Percentiles rank a stretch among this genome's conserved stretches.
Conservation (phyloP, 1,284 basidiomycete species). For the Irpex rosettiformis region DNA sequence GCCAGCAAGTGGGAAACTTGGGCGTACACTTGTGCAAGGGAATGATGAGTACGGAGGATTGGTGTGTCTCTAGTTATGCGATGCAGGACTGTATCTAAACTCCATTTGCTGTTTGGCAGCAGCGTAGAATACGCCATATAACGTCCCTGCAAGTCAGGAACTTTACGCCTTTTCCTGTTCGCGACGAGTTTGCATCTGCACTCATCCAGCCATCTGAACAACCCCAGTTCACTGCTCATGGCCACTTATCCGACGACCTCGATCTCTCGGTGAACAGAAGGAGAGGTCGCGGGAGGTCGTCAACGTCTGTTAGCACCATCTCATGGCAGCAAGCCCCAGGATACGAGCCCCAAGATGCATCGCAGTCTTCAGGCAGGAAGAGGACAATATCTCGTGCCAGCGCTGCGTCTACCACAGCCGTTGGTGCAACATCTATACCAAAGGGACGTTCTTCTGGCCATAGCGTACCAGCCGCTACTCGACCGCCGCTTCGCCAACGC, state of each 20-base stretch:
- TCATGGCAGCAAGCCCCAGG: conserved; percentile 47
- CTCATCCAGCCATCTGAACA: conserved; percentile 60
- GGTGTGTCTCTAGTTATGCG: background rate
- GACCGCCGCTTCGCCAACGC: conserved; percentile 39
- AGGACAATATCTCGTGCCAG: conserved; percentile 22
- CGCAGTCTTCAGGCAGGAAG: conserved; percentile 14
- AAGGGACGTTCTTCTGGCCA: conserved; percentile 15
- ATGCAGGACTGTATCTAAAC: background rate
- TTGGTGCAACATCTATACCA: conserved; percentile 15
- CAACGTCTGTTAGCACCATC: conserved; percentile 50
- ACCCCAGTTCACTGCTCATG: conserved; percentile 51
- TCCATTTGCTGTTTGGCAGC: conserved; percentile 7
- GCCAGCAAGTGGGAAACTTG: background rate
- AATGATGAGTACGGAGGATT: background rate
- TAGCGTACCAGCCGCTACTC: conserved; percentile 21
- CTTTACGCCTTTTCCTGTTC: conserved; percentile 74
- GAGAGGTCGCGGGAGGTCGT: conserved; percentile 59
- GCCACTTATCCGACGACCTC: conserved; percentile 63
- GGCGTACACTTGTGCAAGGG: background rate
- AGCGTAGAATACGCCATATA: conserved; percentile 76
- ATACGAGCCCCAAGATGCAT: conserved; percentile 20
- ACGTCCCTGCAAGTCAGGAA: conserved; percentile 73
- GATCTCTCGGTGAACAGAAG: conserved; percentile 57
- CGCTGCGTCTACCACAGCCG: conserved; percentile 14
- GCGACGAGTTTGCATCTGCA: conserved; percentile 72